These are phyloP conservation scores for Stephanodiscus triporus DNA, from an alignment of 108 stramenopile genomes.

Conservation along the genomic window DNA sequence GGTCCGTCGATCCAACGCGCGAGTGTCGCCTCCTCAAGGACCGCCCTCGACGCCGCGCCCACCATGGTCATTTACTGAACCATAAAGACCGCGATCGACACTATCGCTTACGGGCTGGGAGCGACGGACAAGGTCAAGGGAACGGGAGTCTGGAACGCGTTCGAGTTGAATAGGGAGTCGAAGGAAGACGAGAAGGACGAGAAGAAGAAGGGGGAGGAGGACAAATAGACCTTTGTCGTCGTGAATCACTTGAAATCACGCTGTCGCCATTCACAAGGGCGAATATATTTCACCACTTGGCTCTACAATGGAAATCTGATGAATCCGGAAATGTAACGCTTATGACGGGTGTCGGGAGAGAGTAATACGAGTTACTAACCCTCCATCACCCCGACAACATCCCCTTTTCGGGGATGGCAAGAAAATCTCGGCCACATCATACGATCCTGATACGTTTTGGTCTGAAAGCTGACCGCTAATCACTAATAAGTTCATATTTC, in stretches of 20 bases:
- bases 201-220: slow-evolving; percentile 24
- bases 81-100: slow-evolving; percentile 86
- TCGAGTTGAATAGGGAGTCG: slow-evolving; percentile 67
- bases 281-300: no score
- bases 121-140: slow-evolving; percentile 78
- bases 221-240: slow-evolving; percentile 10
- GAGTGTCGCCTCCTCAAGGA: slow-evolving; percentile 4
- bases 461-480: neutral
- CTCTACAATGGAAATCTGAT: neutral
- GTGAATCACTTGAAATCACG: neutral
- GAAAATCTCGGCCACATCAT: neutral
- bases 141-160: slow-evolving; percentile 74
- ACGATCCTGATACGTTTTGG: neutral
- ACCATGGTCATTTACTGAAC: slow-evolving; percentile 91
- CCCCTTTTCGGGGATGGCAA: neutral
- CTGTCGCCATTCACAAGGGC: no score
- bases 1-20: neutral
- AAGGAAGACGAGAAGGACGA: slow-evolving; percentile 36
- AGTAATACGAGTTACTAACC: neutral
- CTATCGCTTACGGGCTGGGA: slow-evolving; percentile 71
- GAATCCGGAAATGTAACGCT: slow-evolving; percentile 3
- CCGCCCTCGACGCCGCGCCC: slow-evolving; percentile 59
- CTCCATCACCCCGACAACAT: slow-evolving; percentile 9
- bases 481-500: neutral
- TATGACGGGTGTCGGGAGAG: slow-evolving; percentile 8